Evolutionary conservation across 2,329 filamentous ascomycete genomes (phyloP).

Genomic region (Hansfordia pulvinata): DNA sequence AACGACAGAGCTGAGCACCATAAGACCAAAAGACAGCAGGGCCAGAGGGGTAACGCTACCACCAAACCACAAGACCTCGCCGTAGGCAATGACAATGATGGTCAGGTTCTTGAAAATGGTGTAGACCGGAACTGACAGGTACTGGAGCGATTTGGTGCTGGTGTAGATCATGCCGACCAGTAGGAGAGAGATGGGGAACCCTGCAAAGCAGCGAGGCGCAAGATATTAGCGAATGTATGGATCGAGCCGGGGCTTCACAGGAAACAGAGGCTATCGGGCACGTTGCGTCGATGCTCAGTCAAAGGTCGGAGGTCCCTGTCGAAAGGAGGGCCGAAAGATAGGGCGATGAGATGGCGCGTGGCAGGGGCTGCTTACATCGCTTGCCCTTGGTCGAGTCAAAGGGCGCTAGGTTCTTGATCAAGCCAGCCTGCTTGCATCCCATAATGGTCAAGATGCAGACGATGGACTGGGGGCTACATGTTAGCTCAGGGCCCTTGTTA

Average conservation of each 20-base stretch:
- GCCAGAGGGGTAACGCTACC: slow-evolving; percentile 79
- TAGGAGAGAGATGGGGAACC: slow-evolving; percentile 92
- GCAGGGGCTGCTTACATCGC: slow-evolving; percentile 81
- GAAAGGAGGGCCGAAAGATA: background rate
- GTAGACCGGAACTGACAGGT: slow-evolving; percentile 93
- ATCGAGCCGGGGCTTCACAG: too few relatives aligned
- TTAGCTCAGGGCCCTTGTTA: slow-evolving; percentile 5
- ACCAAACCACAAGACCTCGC: slow-evolving; percentile 96
- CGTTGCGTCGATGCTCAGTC: too few relatives aligned
- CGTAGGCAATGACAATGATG: slow-evolving; percentile 96
- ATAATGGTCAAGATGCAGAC: slow-evolving; percentile 82
- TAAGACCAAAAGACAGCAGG: slow-evolving; percentile 86
- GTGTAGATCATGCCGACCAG: slow-evolving; percentile 99
- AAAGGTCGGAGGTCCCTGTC: background rate
- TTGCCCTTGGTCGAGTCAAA: slow-evolving; percentile 84
- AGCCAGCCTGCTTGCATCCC: slow-evolving; percentile 62
- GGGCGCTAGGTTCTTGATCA: slow-evolving; percentile 69
- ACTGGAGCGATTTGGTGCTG: slow-evolving; percentile 88
- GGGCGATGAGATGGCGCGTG: too few relatives aligned
- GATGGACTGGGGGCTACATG: slow-evolving; percentile 46
- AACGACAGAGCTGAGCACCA: slow-evolving; percentile 89
- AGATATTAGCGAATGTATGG: slow-evolving; percentile 5
- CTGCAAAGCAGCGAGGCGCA: slow-evolving; percentile 27
- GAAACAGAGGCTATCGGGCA: too few relatives aligned
- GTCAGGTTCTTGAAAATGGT: slow-evolving; percentile 99